These are phyloP conservation scores for Scorias spongiosa DNA, from an alignment of 2,329 filamentous ascomycete species.

Conservation along the genomic window DNA sequence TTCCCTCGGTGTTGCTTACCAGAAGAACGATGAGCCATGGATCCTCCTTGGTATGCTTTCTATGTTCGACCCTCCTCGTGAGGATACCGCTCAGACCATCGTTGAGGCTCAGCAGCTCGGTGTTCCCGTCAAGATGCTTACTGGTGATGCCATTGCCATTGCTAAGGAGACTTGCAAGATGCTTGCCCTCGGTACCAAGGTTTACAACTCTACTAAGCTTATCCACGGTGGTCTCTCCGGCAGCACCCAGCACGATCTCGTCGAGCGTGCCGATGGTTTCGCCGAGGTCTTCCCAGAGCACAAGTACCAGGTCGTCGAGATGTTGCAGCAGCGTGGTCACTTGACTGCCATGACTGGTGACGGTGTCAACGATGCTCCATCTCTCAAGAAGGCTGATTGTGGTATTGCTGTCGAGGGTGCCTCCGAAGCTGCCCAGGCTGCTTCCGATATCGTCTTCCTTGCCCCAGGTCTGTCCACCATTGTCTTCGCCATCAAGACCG, in stretches of 20 bases:
- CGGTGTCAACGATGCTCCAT: conserved; percentile 60
- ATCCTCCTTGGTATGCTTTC: conserved; percentile 61
- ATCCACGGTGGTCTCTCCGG: conserved; percentile 62
- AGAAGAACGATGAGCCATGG: conserved; percentile 63
- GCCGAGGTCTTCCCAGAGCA: conserved; percentile 62
- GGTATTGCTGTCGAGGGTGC: conserved; percentile 61
- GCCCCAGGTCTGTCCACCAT: conserved; percentile 58
- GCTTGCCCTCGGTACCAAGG: conserved; percentile 63
- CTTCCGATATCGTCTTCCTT: conserved; percentile 61
- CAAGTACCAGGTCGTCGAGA: conserved; percentile 63
- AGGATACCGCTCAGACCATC: conserved; percentile 65
- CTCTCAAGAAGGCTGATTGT: conserved; percentile 59
- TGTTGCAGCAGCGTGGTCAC: conserved; percentile 58
- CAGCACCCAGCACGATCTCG: conserved; percentile 59
- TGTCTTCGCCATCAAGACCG: conserved; percentile 57
- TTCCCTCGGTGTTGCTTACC: conserved; percentile 62
- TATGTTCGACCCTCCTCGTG: conserved; percentile 67
- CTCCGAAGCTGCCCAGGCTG: conserved; percentile 56
- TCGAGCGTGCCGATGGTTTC: conserved; percentile 60
- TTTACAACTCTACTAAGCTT: conserved; percentile 66
- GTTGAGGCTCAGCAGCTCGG: conserved; percentile 61
- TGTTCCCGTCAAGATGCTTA: conserved; percentile 69
- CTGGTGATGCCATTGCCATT: conserved; percentile 65
- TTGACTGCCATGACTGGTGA: conserved; percentile 65
- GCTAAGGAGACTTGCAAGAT: conserved; percentile 74